Base-by-base conservation (phyloP, 306 rosid species). In the Cucurbita moschata region DNA sequence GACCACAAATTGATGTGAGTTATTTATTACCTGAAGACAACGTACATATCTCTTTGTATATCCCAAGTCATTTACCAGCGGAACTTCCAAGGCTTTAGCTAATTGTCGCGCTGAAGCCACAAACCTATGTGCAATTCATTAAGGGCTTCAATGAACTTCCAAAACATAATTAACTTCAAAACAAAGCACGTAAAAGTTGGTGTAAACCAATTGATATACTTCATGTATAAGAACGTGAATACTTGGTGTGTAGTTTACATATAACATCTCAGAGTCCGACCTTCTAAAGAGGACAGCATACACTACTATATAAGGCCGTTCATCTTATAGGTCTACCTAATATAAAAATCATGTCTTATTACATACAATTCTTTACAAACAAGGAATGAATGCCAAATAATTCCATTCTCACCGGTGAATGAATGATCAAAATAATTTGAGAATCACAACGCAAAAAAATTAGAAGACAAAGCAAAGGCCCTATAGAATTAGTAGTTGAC, bases 11-110 rank as follows among this genome's bases (percentile, higher is more conserved):
- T 38, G 73, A 51, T 55, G 60, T 43, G 38, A 65, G 30, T 46
- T 43, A 67, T 76, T 30, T 30, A 77, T 68, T 89, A 95, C 99
- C 96, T 95, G 99, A 73, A 95, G 90, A 82, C 99, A 95, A 65
- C 99, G 92, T 19, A 95, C 96, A 15, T 95, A 95, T 95, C 97
- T 84, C 89, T 95, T 95, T 7, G 99, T 91, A 82, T 95, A 95
- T 75, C 99, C 99, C 83, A 95, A 87, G 86, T 95, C 99, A 87
- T 95, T 95, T 77, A 95, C 99, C 81, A 95, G 87, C 7, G 99
- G 99, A 73, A 95, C 99, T 87, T 95, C 99, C 79, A 95, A 84
- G 67, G 99, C 92, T 85, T 95, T 95, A 43, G 96, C 97, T 83
- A 95, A 83, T 80, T 89, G 99, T 69, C 96, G 90, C 13, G 96